phyloP scores from a whole-genome alignment of 495 filamentous ascomycete species.

The Penicillium turbatum region DNA sequence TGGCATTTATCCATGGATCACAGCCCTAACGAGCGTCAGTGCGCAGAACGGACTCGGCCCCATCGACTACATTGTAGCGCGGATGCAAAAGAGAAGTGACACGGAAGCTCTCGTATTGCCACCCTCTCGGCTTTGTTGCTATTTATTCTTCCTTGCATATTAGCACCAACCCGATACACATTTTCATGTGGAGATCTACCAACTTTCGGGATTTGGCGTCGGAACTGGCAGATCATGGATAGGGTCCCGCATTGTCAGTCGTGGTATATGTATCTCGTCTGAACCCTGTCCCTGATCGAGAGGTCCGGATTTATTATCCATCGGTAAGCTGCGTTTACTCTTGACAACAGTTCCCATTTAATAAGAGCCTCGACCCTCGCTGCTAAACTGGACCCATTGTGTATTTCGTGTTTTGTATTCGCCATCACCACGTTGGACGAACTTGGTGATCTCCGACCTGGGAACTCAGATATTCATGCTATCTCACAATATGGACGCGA shows the following conservation, averaged over 20 bases:
- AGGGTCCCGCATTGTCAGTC: not conserved
- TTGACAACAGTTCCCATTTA: not conserved
- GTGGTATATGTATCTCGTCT: slow-evolving; percentile 4
- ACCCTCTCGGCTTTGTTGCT: slow-evolving; percentile 18
- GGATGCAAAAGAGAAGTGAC: slow-evolving; percentile 10
- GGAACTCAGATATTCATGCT: not conserved
- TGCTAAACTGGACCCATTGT: not conserved
- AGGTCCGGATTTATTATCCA: slow-evolving; percentile 12
- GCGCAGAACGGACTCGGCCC: slow-evolving; percentile 13
- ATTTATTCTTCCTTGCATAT: slow-evolving; percentile 28
- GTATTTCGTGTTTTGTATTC: not conserved
- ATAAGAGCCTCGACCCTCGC: not conserved
- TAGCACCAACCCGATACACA: slow-evolving; percentile 4
- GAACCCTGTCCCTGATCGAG: slow-evolving; percentile 1
- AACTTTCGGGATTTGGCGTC: slow-evolving; percentile 3
- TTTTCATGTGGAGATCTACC: slow-evolving; percentile 12
- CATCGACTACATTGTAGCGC: slow-evolving; percentile 1
- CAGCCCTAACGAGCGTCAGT: slow-evolving; percentile 18
- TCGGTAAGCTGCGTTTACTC: slow-evolving; percentile 2
- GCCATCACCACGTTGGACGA: not conserved
- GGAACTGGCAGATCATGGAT: slow-evolving; percentile 2
- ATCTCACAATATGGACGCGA: slow-evolving; percentile 16
- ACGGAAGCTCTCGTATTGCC: slow-evolving; percentile 22
- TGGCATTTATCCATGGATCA: not conserved
- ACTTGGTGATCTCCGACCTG: not conserved